Conservation (phyloP, 495 filamentous ascomycete genomes). For the Parathielavia hyrcaniae region DNA sequence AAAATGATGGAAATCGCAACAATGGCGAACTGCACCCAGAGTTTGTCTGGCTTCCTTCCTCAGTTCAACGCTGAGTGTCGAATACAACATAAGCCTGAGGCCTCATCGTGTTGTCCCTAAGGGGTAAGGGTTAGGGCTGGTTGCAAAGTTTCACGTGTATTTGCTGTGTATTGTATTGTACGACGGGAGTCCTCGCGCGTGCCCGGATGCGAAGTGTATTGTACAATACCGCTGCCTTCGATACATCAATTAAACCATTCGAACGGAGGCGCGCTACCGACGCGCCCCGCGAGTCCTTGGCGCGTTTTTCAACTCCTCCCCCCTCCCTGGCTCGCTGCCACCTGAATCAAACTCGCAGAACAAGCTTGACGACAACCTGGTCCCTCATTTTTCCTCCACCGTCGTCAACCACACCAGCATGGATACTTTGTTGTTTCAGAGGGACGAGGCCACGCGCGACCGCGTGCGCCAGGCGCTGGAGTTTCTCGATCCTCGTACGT, state of each 20-base stretch:
- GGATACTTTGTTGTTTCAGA: constrained; percentile 60
- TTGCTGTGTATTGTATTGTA: too few species aligned
- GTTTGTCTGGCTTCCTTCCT: neutral
- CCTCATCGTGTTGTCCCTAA: too few species aligned
- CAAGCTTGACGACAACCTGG: neutral
- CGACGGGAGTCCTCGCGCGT: too few species aligned
- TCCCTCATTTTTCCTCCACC: constrained; percentile 4
- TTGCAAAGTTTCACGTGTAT: too few species aligned
- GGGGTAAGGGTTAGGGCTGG: too few species aligned
- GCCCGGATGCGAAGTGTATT: too few species aligned
- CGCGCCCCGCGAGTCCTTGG: constrained; percentile 24
- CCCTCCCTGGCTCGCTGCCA: constrained; percentile 12
- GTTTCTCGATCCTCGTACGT: constrained; percentile 78
- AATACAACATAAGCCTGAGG: too few species aligned
- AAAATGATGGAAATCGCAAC: too few species aligned
- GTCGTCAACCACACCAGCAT: constrained; percentile 41
- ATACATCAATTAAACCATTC: constrained; percentile 35
- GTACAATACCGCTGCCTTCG: too few species aligned
- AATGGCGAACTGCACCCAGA: too few species aligned
- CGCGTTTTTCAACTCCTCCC: constrained; percentile 29
- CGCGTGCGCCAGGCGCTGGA: constrained; percentile 74
- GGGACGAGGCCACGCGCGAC: constrained; percentile 75
- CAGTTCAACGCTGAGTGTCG: neutral
- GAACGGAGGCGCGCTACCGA: constrained; percentile 19
- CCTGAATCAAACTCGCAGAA: neutral